Conservation (phyloP, 2,329 filamentous ascomycete genomes). For the Colletotrichum tofieldiae region DNA sequence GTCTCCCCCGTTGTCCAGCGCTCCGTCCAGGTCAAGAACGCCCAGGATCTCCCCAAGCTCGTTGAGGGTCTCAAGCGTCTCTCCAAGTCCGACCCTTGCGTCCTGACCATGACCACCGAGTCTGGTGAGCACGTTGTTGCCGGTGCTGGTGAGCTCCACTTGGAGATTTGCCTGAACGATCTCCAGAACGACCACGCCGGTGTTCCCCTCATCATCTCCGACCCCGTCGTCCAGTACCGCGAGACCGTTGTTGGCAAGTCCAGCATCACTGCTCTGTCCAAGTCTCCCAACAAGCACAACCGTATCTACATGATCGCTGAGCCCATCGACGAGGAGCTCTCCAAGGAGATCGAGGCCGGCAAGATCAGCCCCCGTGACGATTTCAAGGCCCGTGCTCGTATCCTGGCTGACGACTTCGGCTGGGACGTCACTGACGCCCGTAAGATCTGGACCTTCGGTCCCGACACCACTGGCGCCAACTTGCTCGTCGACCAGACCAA, state of each 20-base stretch:
- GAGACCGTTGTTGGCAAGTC: slow-evolving; percentile 91
- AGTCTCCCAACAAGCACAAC: slow-evolving; percentile 99
- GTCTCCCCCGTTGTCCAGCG: slow-evolving; percentile 99
- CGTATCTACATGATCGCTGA: slow-evolving; percentile 97
- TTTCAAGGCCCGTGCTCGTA: slow-evolving; percentile 97
- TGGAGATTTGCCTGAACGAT: slow-evolving; percentile 99
- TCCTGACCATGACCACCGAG: slow-evolving; percentile 89
- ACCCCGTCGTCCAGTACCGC: slow-evolving; percentile 98
- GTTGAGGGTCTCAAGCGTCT: slow-evolving; percentile 99
- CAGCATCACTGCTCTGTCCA: slow-evolving; percentile 96
- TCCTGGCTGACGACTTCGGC: slow-evolving; percentile 95
- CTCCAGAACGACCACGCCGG: slow-evolving; percentile 99
- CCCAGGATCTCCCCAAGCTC: slow-evolving; percentile 98
- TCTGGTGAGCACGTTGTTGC: slow-evolving; percentile 99
- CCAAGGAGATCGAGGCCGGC: slow-evolving; percentile 90
- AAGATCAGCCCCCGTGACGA: slow-evolving; percentile 97
- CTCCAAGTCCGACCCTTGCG: slow-evolving; percentile 99
- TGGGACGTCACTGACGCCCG: slow-evolving; percentile 99
- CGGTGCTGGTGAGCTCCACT: slow-evolving; percentile 98
- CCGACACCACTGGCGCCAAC: slow-evolving; percentile 98
- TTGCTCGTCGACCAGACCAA: slow-evolving; percentile 99
- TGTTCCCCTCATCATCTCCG: slow-evolving; percentile 97
- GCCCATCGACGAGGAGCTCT: slow-evolving; percentile 93
- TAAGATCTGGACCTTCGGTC: slow-evolving; percentile 99
- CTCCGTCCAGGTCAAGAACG: slow-evolving; percentile 99